Evolutionary conservation across 257 asterid species (phyloP), one percentile per base, ranked within the genome.

Genomic region (Nicotiana undulata): DNA sequence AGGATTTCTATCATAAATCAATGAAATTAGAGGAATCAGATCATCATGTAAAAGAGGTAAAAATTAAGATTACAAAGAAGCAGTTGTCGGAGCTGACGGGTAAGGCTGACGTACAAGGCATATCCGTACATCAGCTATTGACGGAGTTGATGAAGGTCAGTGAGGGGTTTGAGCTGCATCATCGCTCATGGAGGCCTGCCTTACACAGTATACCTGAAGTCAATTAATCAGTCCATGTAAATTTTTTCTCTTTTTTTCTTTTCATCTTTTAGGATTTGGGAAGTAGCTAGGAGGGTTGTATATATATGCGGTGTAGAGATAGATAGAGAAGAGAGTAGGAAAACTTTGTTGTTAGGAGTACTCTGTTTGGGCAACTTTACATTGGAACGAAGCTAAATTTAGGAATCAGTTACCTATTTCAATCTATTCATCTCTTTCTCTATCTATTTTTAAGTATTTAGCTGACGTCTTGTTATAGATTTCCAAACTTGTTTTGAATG

Each of bases 191-290:
- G 93, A 85, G 58, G 53, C 94, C 95, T 9, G 87, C 85, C 18
- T 80, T 92, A 82, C 87, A 84, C n/a, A 89, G 89, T 40, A 91
- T 92, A 84, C 91, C 97, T 8, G 97, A 77, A 53, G 29, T 58
- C 26, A 34, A 3, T 44, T 77, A 17, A 77, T 40, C 10, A 12
- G 20, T 68, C n/a, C 49, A 0, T 51, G 55, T 51, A 51, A 51
- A 51, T 51, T 12, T 51, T 51, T 17, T 12, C 0, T 6, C 7
- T 20, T 18, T 66, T 17, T 65, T 3, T 28, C 2, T 18, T 10
- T 37, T 40, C 10, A 40, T 40, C 46, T 40, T 40, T 40, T 40
- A 40, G 46, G 46, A 40, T 8, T 18, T 66, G 0, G 9, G 46
- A 1, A 22, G n/a, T 66, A 26, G 28, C 28, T 26, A 66, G 17